A percentile compares a stretch with the other conserved stretches of the same genome.
Evolutionary conservation across 2,329 filamentous ascomycete genomes (phyloP).

Genomic region (Fusarium staphyleae): DNA sequence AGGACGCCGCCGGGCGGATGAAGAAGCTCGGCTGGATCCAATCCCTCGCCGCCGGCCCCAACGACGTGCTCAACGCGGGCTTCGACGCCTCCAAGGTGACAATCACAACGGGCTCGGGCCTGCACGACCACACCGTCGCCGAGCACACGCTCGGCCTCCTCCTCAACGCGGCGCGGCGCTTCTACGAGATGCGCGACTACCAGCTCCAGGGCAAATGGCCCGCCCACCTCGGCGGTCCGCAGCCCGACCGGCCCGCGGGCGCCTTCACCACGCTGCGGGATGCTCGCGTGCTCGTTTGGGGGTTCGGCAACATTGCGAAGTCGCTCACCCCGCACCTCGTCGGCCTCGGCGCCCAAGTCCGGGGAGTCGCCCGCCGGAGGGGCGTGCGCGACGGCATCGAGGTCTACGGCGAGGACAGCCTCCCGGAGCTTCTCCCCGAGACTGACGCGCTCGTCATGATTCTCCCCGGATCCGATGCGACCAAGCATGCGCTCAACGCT

Average conservation of each 20-base stretch:
- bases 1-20: slow-evolving; percentile 62
- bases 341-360: slow-evolving; percentile 64
- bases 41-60: slow-evolving; percentile 70
- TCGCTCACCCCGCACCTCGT: slow-evolving; percentile 61
- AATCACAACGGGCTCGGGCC: slow-evolving; percentile 68
- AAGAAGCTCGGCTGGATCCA: slow-evolving; percentile 70
- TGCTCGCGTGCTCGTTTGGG: slow-evolving; percentile 67
- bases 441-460: slow-evolving; percentile 75
- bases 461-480: slow-evolving; percentile 64
- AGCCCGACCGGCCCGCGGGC: slow-evolving; percentile 63
- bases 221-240: slow-evolving; percentile 65
- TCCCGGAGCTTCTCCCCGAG: slow-evolving; percentile 59
- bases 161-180: slow-evolving; percentile 61
- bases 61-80: slow-evolving; percentile 68
- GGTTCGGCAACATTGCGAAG: slow-evolving; percentile 72
- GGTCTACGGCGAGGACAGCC: slow-evolving; percentile 61
- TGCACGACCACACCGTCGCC: slow-evolving; percentile 70
- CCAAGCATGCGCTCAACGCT: slow-evolving; percentile 61
- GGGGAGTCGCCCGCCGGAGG: slow-evolving; percentile 61
- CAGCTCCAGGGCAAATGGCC: slow-evolving; percentile 66
- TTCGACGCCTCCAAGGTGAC: slow-evolving; percentile 59
- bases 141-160: slow-evolving; percentile 69
- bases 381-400: slow-evolving; percentile 67
- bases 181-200: slow-evolving; percentile 69
- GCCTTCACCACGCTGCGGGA: slow-evolving; percentile 66